Evolutionary conservation across 2,329 filamentous ascomycete species (phyloP), one percentile per base, ranked within the genome.

Genomic region (Samsoniella hepiali): DNA sequence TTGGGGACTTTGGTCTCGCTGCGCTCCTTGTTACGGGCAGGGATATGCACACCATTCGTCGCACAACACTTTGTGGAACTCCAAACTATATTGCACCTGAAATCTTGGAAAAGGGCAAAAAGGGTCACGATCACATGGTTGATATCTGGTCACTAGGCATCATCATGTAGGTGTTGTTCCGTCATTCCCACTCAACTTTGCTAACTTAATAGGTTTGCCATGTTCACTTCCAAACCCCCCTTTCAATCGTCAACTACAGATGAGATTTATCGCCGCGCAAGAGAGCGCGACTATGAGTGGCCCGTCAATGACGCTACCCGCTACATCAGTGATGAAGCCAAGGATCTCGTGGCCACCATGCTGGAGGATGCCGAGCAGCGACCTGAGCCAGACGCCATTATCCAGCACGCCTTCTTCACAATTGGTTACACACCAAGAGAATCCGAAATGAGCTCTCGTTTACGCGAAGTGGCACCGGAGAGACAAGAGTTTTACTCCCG

Each of bases 11-110:
- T 78, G 95, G 95, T 3, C 82, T 99, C 62, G 95, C 95, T 36
- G 95, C 96, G 34, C 82, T 99, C 69, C 82, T 98, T 63, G 88
- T 98, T 51, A 96, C 93, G 10, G 92, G 94, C 72, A 93, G 90
- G 74, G 95, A 99, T 72, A 91, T 91, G 84, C 88, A 88, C 75
- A 92, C 86, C 65, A 87, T 87, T 70, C 87, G 95, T 67, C 86
- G 96, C 71, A 97, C 92, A 32, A 99, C 95, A 7, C 86, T 99
- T 65, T 99, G 95, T 70, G 95, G 95, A 64, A 99, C 95, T 5
- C 95, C 95, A 1, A 99, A 99, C 76, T 99, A 99, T 74, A 97
- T 99, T 69, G 95, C 95, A 0, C 95, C 95, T 0, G 95, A 99
- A 73, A 97, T 99, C 66, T 78, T 99, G 58, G 91, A 97, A 72